Percentiles rank a stretch among this genome's conserved stretches.
phyloP scores from a whole-genome alignment of 768 basidiomycete species.

The Russula ochroleuca region DNA sequence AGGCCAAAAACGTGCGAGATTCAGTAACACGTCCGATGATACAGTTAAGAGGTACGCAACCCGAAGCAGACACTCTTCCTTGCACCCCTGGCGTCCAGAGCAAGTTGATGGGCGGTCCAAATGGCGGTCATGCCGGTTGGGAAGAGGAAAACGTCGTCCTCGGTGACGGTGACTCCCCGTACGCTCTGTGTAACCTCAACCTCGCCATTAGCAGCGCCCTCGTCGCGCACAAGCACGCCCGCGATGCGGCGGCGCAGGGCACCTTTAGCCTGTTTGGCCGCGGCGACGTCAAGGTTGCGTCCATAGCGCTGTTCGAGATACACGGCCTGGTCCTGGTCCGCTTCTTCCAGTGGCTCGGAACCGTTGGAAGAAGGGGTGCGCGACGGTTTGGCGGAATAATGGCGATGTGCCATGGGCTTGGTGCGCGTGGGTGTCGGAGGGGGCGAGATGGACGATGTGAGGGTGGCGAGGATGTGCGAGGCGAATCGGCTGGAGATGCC shows the following conservation, averaged over 20 bases:
- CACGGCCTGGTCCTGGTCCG: slow-evolving; percentile 49
- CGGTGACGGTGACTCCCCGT: slow-evolving; percentile 67
- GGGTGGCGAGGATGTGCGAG: slow-evolving; percentile 71
- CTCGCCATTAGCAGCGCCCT: slow-evolving; percentile 39
- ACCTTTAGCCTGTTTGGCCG: slow-evolving; percentile 76
- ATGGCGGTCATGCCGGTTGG: slow-evolving; percentile 92
- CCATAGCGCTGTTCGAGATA: slow-evolving; percentile 96
- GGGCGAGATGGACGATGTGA: slow-evolving; percentile 41
- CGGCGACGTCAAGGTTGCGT: slow-evolving; percentile 72
- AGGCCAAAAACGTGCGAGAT: not conserved
- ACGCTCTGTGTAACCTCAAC: slow-evolving; percentile 56
- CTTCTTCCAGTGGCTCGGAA: slow-evolving; percentile 39
- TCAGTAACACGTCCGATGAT: not conserved
- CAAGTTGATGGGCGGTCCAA: slow-evolving; percentile 82
- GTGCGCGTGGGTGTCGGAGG: slow-evolving; percentile 3
- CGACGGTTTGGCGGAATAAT: slow-evolving; percentile 48
- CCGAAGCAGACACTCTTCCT: slow-evolving; percentile 94
- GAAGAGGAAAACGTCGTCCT: slow-evolving; percentile 86
- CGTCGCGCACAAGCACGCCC: slow-evolving; percentile 71
- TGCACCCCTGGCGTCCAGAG: slow-evolving; percentile 45
- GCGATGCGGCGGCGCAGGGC: slow-evolving; percentile 87
- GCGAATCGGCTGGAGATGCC: slow-evolving; percentile 88
- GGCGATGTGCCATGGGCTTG: slow-evolving; percentile 43
- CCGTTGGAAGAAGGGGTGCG: not conserved
- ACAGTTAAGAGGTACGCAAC: slow-evolving; percentile 44